Evolutionary conservation across 768 basidiomycete species (phyloP).

Genomic region (Mycena alexandri): DNA sequence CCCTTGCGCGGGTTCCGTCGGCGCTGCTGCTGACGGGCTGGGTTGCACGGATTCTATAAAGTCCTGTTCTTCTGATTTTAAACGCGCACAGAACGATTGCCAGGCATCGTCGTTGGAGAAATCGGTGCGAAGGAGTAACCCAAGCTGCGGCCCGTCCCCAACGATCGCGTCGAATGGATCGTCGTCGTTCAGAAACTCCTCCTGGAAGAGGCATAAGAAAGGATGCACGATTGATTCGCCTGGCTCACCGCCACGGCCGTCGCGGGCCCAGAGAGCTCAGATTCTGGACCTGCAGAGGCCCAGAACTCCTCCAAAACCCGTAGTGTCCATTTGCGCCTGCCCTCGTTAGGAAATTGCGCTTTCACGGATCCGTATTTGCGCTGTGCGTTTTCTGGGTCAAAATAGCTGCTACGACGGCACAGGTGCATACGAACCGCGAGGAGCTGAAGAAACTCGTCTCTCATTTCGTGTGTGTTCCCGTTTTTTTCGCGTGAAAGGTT

Average conservation of each 20-base stretch:
- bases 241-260: conserved; percentile 21
- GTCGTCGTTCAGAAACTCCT: conserved; percentile 51
- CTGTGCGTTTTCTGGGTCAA: conserved; percentile 42
- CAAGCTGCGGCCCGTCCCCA: conserved; percentile 62
- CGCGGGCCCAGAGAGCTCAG: conserved; percentile 31
- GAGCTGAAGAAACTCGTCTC: conserved; percentile 32
- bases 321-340: conserved; percentile 68
- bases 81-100: conserved; percentile 62
- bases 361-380: conserved; percentile 60
- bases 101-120: conserved; percentile 78
- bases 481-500: no score
- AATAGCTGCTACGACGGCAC: not conserved
- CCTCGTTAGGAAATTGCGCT: conserved; percentile 61
- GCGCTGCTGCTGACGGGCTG: not conserved
- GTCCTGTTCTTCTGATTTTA: conserved; percentile 72
- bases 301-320: conserved; percentile 66
- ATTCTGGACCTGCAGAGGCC: conserved; percentile 46
- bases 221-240: not conserved
- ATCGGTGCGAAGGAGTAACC: conserved; percentile 80
- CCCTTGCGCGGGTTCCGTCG: conserved; percentile 10
- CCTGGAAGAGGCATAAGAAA: conserved; percentile 30
- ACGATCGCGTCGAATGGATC: conserved; percentile 68
- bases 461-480: conserved; percentile 26
- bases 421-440: conserved; percentile 29
- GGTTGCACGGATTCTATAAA: conserved; percentile 48